Evolutionary conservation across 345 rosid species (phyloP).

Genomic region (Cochlearia excelsa): DNA sequence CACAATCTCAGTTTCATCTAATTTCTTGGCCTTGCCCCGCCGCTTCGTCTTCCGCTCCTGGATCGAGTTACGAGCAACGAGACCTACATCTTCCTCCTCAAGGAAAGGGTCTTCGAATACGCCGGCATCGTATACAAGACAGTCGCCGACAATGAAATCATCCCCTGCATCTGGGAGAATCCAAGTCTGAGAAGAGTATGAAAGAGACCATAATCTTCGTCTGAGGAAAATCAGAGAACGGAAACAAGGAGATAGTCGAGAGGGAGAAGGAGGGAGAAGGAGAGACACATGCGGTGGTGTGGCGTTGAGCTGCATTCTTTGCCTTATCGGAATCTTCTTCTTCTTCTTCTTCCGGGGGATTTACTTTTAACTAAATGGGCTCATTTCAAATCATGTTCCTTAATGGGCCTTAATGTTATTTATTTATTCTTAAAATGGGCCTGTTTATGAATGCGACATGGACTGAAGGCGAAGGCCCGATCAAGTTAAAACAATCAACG

Average conservation of each 20-base stretch:
- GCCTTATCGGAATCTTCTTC: conserved; percentile 19
- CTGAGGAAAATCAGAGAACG: conserved; percentile 30
- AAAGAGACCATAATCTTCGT: conserved; percentile 36
- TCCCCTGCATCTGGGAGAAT: conserved; percentile 36
- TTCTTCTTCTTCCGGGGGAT: background rate
- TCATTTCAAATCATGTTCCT: no score
- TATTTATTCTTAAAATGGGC: no score
- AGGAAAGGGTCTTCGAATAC: conserved; percentile 75
- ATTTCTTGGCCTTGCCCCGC: conserved; percentile 27
- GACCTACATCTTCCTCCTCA: conserved; percentile 19
- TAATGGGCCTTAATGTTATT: no score
- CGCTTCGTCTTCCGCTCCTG: conserved; percentile 17
- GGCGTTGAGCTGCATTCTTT: conserved; percentile 31
- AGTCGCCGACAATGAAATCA: conserved; percentile 72
- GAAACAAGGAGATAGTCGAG: conserved; percentile 17
- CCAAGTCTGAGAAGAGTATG: conserved; percentile 45
- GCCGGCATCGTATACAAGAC: conserved; percentile 88
- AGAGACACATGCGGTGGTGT: conserved; percentile 27
- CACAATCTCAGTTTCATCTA: conserved; percentile 35
- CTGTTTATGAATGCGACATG: no score
- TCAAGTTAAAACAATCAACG: no score
- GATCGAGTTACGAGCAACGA: background rate
- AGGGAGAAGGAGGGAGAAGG: conserved; percentile 25
- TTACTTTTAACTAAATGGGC: no score
- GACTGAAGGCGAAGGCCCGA: no score